Evolutionary conservation across 116 monocot species (phyloP).

Genomic region (Phalaenopsis hybrid): DNA sequence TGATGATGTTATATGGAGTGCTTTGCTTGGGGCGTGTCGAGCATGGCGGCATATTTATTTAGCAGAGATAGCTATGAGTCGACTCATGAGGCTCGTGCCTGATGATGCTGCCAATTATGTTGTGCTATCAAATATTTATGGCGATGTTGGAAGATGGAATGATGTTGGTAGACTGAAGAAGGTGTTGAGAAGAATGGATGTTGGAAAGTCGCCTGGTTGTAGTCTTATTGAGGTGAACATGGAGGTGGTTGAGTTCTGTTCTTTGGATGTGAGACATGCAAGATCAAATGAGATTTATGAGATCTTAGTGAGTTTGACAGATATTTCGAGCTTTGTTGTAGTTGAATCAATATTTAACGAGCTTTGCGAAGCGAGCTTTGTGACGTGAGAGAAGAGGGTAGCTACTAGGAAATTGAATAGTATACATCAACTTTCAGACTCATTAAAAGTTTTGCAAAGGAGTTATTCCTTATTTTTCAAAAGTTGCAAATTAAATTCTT

Average conservation of each 20-base stretch:
- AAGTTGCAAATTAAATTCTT: no score
- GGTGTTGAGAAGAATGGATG: slow-evolving; percentile 17
- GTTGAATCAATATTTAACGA: background rate
- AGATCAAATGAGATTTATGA: slow-evolving; percentile 32
- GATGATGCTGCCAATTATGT: slow-evolving; percentile 51
- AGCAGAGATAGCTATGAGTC: slow-evolving; percentile 30
- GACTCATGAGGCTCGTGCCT: slow-evolving; percentile 25
- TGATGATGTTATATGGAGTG: slow-evolving; percentile 47
- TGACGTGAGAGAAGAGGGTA: background rate
- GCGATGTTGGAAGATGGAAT: slow-evolving; percentile 34
- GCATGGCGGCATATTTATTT: slow-evolving; percentile 12
- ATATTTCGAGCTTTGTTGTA: slow-evolving; percentile 9
- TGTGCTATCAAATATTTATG: slow-evolving; percentile 49
- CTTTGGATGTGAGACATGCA: slow-evolving; percentile 38
- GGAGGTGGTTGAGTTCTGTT: slow-evolving; percentile 36
- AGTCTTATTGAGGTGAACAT: slow-evolving; percentile 41
- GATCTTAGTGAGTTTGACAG: slow-evolving; percentile 19
- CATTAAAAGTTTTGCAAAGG: background rate
- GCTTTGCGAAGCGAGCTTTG: background rate
- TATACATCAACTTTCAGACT: background rate
- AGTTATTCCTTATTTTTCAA: no score
- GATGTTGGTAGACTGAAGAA: slow-evolving; percentile 32
- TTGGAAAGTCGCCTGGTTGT: slow-evolving; percentile 33
- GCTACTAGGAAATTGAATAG: background rate
- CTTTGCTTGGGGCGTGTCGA: slow-evolving; percentile 31